Conservation (phyloP, 202 grass and related monocot species). For the Zizania palustris region DNA sequence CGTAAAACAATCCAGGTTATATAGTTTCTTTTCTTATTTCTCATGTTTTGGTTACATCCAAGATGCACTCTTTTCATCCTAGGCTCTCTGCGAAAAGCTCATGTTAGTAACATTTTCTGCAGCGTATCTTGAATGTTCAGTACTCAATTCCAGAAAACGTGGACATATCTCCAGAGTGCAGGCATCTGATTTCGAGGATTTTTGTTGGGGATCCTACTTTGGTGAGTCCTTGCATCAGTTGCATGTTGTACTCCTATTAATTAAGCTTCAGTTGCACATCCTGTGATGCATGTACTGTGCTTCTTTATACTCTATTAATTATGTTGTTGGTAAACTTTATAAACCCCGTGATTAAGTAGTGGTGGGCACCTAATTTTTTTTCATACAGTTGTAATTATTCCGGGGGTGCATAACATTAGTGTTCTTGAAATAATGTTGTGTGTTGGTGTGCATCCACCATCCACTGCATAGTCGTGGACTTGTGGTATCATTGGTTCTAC, state of each 20-base stretch:
- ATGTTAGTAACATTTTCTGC: slow-evolving; percentile 37
- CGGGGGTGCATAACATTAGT: too few species aligned
- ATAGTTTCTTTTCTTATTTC: not conserved
- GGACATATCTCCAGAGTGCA: slow-evolving; percentile 72
- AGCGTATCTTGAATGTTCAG: slow-evolving; percentile 79
- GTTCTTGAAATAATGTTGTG: not conserved
- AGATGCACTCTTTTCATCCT: slow-evolving; percentile 20
- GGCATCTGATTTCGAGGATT: slow-evolving; percentile 67
- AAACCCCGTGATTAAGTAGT: too few species aligned
- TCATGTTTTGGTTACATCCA: slow-evolving; percentile 24
- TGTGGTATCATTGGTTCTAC: not conserved
- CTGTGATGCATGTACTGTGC: not conserved
- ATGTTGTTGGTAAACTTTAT: too few species aligned
- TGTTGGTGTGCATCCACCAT: not conserved
- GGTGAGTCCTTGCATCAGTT: slow-evolving; percentile 60
- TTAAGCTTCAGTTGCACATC: slow-evolving; percentile 11
- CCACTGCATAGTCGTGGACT: not conserved
- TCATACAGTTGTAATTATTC: too few species aligned
- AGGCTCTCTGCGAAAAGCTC: slow-evolving; percentile 26
- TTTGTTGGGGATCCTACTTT: slow-evolving; percentile 72
- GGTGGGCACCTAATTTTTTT: too few species aligned
- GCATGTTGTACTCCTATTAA: slow-evolving; percentile 21
- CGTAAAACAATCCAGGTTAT: slow-evolving; percentile 75
- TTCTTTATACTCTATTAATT: not conserved
- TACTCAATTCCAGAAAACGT: slow-evolving; percentile 81